Base-by-base conservation (phyloP, 331 rosid species). In the Cydonia oblonga region DNA sequence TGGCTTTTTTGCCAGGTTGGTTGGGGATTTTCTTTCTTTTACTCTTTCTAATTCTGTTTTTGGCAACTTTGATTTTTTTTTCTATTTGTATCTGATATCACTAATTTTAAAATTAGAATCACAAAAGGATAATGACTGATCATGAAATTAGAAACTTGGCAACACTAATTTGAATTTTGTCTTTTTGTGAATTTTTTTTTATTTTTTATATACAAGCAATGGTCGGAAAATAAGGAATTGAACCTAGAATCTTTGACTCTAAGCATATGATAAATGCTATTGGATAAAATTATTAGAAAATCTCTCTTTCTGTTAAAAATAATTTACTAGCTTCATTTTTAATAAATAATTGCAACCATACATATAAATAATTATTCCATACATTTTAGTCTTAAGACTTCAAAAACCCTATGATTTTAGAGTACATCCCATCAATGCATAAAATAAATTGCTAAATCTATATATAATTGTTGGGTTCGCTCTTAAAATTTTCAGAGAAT, bases 1-100 rank as follows among this genome's bases (percentile, higher is more conserved):
- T 9, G 81, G 76, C 64, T 76, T 75, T n/a, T 70, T 89, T 69
- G 58, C 96, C 85, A 86, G 98, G 98, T 87, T 76, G 19, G 42
- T 9, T 73, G 52, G 4, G 19, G 3, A 29, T 18, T 38, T 69
- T 29, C 4, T 40, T 20, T 12, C 42, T 58, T 54, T 49, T n/a
- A n/a, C 8, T n/a, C 33, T 28, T 59, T 70, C 56, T 49, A 49
- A 13, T 56, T 14, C 9, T 18, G 54, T 20, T 49, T 29, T 32
- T 76, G 10, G 23, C 11, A 25, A 52, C 6, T 12, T 5, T 30
- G 14, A 44, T 26, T 61, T 38, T n/a, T 15, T n/a, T n/a, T n/a
- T n/a, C n/a, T n/a, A n/a, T n/a, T n/a, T n/a, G n/a, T n/a, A n/a
- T n/a, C n/a, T n/a, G n/a, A n/a, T n/a, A n/a, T n/a, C 29, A 59